Evolutionary conservation across 2,329 filamentous ascomycete genomes (phyloP).

Genomic region (Penicillium sp.): DNA sequence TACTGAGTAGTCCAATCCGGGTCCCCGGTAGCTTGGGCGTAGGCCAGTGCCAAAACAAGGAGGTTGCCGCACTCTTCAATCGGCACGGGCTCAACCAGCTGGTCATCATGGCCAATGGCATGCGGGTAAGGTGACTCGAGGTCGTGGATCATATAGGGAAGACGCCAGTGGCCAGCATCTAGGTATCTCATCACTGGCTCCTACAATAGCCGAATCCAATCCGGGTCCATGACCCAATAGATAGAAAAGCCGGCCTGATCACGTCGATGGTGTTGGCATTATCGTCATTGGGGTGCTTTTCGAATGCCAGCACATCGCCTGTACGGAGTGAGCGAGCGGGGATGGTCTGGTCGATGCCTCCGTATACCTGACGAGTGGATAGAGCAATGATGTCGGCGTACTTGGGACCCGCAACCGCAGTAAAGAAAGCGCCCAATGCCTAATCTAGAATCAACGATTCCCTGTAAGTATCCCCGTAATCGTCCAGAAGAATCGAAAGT

Average conservation of each 20-base stretch:
- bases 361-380: conserved; percentile 44
- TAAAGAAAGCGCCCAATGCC: conserved; percentile 30
- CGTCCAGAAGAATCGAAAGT: conserved; percentile 41
- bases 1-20: conserved; percentile 38
- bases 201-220: conserved; percentile 45
- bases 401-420: conserved; percentile 34
- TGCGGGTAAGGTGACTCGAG: conserved; percentile 44
- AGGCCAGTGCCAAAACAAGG: conserved; percentile 40
- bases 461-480: conserved; percentile 37
- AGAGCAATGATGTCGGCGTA: conserved; percentile 45
- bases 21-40: conserved; percentile 41
- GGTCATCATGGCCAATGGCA: conserved; percentile 41
- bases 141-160: conserved; percentile 43
- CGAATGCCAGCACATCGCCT: conserved; percentile 38
- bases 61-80: conserved; percentile 45
- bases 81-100: conserved; percentile 43
- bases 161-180: conserved; percentile 38
- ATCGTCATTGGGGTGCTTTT: conserved; percentile 46
- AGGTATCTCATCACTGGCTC: conserved; percentile 47
- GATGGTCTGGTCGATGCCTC: conserved; percentile 42
- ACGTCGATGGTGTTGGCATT: conserved; percentile 47
- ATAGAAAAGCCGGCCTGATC: conserved; percentile 46
- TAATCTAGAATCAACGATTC: conserved; percentile 37
- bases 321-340: conserved; percentile 34
- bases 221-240: conserved; percentile 44